These are phyloP conservation scores for Picocystis salinarum DNA, from an alignment of 139 green algal genomes.

Conservation along the genomic window DNA sequence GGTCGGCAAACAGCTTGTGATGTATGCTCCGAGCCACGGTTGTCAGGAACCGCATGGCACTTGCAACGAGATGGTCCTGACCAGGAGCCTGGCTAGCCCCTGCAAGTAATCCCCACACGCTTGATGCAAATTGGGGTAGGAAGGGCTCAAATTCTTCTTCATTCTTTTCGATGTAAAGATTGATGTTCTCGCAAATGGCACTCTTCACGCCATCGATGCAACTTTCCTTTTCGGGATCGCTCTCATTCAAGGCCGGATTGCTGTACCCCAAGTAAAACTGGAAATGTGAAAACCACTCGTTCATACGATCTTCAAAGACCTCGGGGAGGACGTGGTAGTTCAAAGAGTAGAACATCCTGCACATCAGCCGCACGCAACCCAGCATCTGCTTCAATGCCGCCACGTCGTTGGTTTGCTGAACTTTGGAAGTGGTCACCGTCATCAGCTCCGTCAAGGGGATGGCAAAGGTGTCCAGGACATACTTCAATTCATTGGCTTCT, in stretches of 20 bases:
- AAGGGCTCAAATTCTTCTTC: constrained; percentile 90
- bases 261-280: constrained; percentile 49
- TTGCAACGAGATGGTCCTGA: constrained; percentile 77
- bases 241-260: constrained; percentile 22
- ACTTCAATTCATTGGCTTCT: constrained; percentile 32
- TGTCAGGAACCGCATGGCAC: constrained; percentile 81
- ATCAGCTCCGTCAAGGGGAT: constrained; percentile 31
- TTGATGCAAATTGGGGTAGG: constrained; percentile 30
- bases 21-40: constrained; percentile 68
- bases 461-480: constrained; percentile 55
- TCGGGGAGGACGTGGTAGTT: constrained; percentile 80
- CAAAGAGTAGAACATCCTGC: constrained; percentile 81
- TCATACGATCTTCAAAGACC: constrained; percentile 72
- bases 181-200: constrained; percentile 35
- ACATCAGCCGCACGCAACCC: constrained; percentile 35
- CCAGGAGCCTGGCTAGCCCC: background rate
- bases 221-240: constrained; percentile 43
- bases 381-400: constrained; percentile 36
- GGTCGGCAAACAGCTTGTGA: constrained; percentile 51
- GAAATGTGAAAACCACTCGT: constrained; percentile 77
- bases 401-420: constrained; percentile 9
- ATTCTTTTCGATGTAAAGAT: constrained; percentile 76
- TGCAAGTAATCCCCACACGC: background rate
- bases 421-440: constrained; percentile 12
- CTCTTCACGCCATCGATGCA: constrained; percentile 57